Conservation (phyloP, 2,329 filamentous ascomycete genomes). For the Verticillium dahliae region DNA sequence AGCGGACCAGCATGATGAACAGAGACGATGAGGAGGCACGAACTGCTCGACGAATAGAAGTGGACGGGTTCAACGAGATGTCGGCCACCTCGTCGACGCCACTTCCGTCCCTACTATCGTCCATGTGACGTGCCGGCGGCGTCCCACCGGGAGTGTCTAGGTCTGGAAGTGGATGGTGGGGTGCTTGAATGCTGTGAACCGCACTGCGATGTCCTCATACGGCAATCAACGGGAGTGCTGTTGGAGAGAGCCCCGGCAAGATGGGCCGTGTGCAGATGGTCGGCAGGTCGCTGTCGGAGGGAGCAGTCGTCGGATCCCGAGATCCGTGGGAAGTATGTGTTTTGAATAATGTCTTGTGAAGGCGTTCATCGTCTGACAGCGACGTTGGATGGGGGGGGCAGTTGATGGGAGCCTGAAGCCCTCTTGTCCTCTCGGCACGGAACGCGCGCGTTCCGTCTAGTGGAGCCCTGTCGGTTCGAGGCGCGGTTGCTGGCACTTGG, state of each 20-base stretch:
- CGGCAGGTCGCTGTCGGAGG: background rate
- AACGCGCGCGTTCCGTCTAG: background rate
- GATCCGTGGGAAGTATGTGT: background rate
- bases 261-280: background rate
- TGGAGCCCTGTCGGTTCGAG: background rate
- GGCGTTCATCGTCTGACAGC: background rate
- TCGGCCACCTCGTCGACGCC: conserved; percentile 8
- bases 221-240: background rate
- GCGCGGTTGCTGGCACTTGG: background rate
- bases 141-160: background rate
- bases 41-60: conserved; percentile 8
- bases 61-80: background rate
- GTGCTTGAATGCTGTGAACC: background rate
- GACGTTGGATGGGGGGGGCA: background rate
- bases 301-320: conserved; percentile 7
- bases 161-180: background rate
- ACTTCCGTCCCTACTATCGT: conserved; percentile 3
- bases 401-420: background rate
- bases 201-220: background rate
- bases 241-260: background rate
- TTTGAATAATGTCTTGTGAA: background rate
- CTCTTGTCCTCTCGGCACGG: background rate
- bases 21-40: background rate
- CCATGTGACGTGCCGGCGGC: background rate
- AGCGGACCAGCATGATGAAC: background rate